Percentiles rank a stretch among this genome's conserved stretches.
Evolutionary conservation across 1,284 basidiomycete genomes (phyloP).

Genomic region (Cutaneotrichosporon sp.): DNA sequence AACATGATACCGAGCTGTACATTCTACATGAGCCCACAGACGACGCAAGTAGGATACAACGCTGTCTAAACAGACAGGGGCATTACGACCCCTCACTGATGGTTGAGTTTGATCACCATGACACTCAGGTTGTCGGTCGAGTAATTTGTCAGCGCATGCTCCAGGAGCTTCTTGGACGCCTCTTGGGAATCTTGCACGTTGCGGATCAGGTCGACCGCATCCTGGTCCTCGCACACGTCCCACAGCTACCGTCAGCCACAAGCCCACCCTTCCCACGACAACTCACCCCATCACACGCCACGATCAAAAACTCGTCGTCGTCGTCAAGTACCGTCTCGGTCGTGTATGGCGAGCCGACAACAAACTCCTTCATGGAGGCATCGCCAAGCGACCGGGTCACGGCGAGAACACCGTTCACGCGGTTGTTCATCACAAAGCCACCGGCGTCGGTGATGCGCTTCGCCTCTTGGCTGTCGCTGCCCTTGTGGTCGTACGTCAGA

Average conservation of each 20-base stretch:
- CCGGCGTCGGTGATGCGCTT: slow-evolving; percentile 97
- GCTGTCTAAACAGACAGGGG: not conserved
- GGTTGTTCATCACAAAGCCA: slow-evolving; percentile 96
- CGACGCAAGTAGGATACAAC: not conserved
- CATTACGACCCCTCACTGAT: not conserved
- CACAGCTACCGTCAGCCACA: slow-evolving; percentile 63
- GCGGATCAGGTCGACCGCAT: slow-evolving; percentile 79
- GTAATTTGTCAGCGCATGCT: slow-evolving; percentile 71
- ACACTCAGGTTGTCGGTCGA: slow-evolving; percentile 21
- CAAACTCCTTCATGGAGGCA: slow-evolving; percentile 98
- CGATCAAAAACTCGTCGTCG: slow-evolving; percentile 88
- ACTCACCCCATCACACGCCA: slow-evolving; percentile 95
- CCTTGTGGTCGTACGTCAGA: slow-evolving; percentile 98
- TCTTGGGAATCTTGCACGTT: slow-evolving; percentile 71
- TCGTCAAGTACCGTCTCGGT: slow-evolving; percentile 88
- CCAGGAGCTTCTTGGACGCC: slow-evolving; percentile 71
- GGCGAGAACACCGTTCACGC: slow-evolving; percentile 91
- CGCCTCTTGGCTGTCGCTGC: slow-evolving; percentile 91
- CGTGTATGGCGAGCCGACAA: slow-evolving; percentile 95
- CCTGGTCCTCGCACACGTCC: slow-evolving; percentile 92
- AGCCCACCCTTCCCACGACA: too few relatives aligned
- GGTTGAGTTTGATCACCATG: slow-evolving; percentile 14
- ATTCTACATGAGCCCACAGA: not conserved
- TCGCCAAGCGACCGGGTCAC: slow-evolving; percentile 96
- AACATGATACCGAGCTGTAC: not conserved